Base-by-base conservation (phyloP, 208 protist genomes). In the Tritrichomonas musculus region DNA sequence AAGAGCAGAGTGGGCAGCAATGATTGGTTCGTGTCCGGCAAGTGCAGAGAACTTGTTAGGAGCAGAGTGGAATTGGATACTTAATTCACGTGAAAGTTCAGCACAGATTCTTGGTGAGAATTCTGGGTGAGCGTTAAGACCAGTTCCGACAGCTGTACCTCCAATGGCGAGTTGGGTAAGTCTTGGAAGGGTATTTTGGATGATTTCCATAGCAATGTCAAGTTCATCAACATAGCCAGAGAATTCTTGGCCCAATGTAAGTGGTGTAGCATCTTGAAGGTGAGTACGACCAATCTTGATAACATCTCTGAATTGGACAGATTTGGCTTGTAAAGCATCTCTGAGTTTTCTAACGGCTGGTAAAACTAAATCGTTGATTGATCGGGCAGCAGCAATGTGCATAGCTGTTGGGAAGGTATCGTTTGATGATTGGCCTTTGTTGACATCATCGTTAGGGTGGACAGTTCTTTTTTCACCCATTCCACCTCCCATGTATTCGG, bases 381-480 rank as follows among this genome's bases (percentile, higher is more conserved):
- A 60, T 25, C 92, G 49, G 8, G 94, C 95, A 30, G 95, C 94
- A 25, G 97, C 96, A 94, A 98, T 97, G 65, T 97, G 96, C 96
- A 97, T 97, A 41, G 95, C 96, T 36, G 96, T 97, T 75, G 97
- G 97, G 94, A 97, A 97, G 22, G n/a, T 95, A 53, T 97, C 96
- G 66, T 98, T 98, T 20, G 96, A 97, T 22, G 96, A 97, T 95
- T 98, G 97, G 57, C 95, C 95, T 66, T 94, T 95, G 94, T 98
- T 98, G 22, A 98, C 97, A 95, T 98, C 96, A 95, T 98, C 97
- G 95, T 98, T 98, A 30, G 97, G 97, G 94, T 98, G 97, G 49
- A 98, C 95, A 13, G 94, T 11, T 27, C 44, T 39, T 93, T 98
- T 97, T 65, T 84, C 93, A n/a, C 96, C 97, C n/a, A 97, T 94